Conservation (phyloP, 768 basidiomycete species). For the Holtermannia corniformis region DNA sequence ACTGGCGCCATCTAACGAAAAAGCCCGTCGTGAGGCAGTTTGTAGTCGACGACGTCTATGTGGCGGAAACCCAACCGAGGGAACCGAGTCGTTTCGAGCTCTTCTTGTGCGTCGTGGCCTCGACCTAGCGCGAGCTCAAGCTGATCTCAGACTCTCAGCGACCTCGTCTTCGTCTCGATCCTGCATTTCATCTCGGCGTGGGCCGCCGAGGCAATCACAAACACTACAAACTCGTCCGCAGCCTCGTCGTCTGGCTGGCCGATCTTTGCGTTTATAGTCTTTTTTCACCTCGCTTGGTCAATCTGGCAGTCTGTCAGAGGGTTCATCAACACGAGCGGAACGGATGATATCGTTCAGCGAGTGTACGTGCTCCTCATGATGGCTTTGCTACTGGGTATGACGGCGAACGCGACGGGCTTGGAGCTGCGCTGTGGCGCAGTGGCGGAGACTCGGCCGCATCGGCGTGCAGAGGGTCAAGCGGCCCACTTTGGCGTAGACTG, state of each 20-base stretch:
- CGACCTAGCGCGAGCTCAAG: too few species aligned
- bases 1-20: neutral
- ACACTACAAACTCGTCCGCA: neutral
- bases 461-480: neutral
- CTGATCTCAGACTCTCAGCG: too few species aligned
- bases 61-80: neutral
- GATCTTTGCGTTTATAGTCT: slow-evolving; percentile 3
- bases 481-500: neutral
- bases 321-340: slow-evolving; percentile 8
- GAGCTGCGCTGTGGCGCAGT: neutral
- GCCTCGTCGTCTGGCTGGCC: neutral
- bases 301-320: slow-evolving; percentile 5
- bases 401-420: slow-evolving; percentile 4
- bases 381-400: slow-evolving; percentile 5
- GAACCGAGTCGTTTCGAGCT: neutral
- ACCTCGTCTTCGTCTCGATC: neutral
- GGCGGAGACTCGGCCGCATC: neutral
- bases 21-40: neutral
- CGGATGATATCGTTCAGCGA: slow-evolving; percentile 7
- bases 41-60: neutral
- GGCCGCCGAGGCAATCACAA: neutral
- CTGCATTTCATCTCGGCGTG: neutral
- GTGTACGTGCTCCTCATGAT: slow-evolving; percentile 3
- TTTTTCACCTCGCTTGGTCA: slow-evolving; percentile 8
- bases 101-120: neutral